phyloP scores from a whole-genome alignment of 495 filamentous ascomycete genomes.

The Penicillium atrosanguineum region DNA sequence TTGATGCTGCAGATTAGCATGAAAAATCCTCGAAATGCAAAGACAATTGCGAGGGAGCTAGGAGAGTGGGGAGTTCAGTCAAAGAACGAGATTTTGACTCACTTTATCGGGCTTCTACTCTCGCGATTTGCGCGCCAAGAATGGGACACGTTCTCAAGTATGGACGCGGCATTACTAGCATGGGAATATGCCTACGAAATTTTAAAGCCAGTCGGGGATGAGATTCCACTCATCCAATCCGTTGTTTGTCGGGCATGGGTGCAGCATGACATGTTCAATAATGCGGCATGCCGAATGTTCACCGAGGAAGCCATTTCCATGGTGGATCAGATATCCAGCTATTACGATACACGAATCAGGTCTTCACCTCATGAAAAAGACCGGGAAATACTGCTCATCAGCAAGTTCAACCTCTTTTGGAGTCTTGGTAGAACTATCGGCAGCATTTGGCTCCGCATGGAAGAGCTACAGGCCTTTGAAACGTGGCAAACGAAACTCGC shows the following conservation, averaged over 20 bases:
- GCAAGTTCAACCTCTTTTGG: conserved; percentile 10
- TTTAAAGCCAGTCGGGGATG: conserved; percentile 5
- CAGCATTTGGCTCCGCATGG: conserved; percentile 3
- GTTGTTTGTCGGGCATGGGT: conserved; percentile 12
- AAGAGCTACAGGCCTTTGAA: conserved; percentile 9
- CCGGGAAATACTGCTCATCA: neutral
- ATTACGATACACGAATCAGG: conserved; percentile 4
- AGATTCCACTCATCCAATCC: conserved; percentile 18
- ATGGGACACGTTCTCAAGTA: conserved; percentile 17
- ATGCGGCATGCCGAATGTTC: conserved; percentile 3
- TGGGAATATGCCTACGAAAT: conserved; percentile 22
- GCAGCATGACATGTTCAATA: conserved; percentile 20
- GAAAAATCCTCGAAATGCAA: conserved; percentile 4
- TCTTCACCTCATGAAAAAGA: conserved; percentile 4
- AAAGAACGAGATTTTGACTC: conserved; percentile 17
- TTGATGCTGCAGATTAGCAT: conserved; percentile 20
- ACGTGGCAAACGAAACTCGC: conserved; percentile 6
- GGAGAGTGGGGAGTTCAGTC: conserved; percentile 18
- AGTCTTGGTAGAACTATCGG: conserved; percentile 1
- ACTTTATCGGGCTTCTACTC: conserved; percentile 13
- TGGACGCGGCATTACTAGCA: conserved; percentile 10
- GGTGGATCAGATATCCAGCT: conserved; percentile 8
- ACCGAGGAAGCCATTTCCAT: conserved; percentile 13
- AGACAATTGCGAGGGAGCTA: conserved; percentile 16
- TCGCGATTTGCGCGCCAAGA: conserved; percentile 15